phyloP scores from a whole-genome alignment of 2,329 filamentous ascomycete species.

The Aureobasidium sp. region DNA sequence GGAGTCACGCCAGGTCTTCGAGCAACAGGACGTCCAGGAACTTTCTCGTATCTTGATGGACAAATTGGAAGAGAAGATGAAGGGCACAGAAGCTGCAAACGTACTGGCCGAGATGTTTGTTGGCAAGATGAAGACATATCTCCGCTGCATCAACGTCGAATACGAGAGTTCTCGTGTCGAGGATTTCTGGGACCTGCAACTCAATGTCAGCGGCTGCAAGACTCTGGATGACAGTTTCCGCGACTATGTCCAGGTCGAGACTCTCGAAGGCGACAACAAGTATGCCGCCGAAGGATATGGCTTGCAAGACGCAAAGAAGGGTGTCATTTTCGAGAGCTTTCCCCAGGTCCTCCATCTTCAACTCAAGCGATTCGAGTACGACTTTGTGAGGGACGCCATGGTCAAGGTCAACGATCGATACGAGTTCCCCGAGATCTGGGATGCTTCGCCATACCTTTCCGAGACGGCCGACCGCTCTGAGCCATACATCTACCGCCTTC shows the following conservation, averaged over 20 bases:
- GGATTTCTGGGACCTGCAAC: slow-evolving; percentile 98
- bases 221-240: slow-evolving; percentile 89
- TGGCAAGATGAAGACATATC: slow-evolving; percentile 97
- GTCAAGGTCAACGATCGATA: slow-evolving; percentile 97
- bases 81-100: slow-evolving; percentile 86
- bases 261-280: slow-evolving; percentile 96
- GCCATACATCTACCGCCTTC: slow-evolving; percentile 83
- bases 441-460: slow-evolving; percentile 80
- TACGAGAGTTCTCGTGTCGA: slow-evolving; percentile 94
- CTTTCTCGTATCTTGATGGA: slow-evolving; percentile 96
- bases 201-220: slow-evolving; percentile 92
- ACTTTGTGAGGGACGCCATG: slow-evolving; percentile 92
- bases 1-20: slow-evolving; percentile 96
- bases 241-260: slow-evolving; percentile 94
- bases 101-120: slow-evolving; percentile 86
- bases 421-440: slow-evolving; percentile 78
- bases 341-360: slow-evolving; percentile 91
- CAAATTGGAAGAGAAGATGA: slow-evolving; percentile 95
- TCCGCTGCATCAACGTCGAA: slow-evolving; percentile 95
- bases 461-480: slow-evolving; percentile 82
- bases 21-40: slow-evolving; percentile 98
- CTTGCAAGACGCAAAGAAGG: slow-evolving; percentile 93
- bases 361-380: slow-evolving; percentile 96
- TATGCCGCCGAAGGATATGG: slow-evolving; percentile 91
- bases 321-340: slow-evolving; percentile 93